A percentile compares a stretch with the other conserved stretches of the same genome.
Evolutionary conservation across 768 basidiomycete species (phyloP).

Genomic region (Xanthoconium purpureum): DNA sequence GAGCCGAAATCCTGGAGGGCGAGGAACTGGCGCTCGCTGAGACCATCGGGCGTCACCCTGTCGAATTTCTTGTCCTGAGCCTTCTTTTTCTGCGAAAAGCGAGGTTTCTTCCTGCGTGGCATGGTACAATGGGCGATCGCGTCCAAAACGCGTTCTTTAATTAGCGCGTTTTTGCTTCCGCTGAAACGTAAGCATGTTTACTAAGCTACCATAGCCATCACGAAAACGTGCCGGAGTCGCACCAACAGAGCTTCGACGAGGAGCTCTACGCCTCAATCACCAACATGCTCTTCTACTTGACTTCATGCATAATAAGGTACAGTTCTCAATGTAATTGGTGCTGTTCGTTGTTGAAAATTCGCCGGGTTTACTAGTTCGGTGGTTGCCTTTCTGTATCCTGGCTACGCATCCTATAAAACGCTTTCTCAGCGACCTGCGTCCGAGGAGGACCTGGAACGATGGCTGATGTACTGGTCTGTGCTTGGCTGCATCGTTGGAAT

Average conservation of each 20-base stretch:
- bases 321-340: conserved; percentile 21
- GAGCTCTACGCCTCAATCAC: neutral
- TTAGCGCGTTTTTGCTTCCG: conserved; percentile 19
- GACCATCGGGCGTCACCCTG: neutral
- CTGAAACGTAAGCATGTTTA: conserved; percentile 25
- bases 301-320: conserved; percentile 42
- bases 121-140: conserved; percentile 22
- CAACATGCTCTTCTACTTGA: conserved; percentile 42
- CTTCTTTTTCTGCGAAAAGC: conserved; percentile 18
- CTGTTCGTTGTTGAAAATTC: neutral
- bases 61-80: neutral
- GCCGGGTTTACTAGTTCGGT: conserved; percentile 46
- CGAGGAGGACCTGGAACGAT: conserved; percentile 82
- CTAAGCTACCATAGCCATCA: neutral
- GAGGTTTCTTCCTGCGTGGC: conserved; percentile 23
- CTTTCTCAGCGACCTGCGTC: conserved; percentile 83
- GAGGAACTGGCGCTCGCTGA: conserved; percentile 13
- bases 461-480: conserved; percentile 98
- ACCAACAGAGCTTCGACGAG: neutral
- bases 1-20: neutral
- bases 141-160: conserved; percentile 27
- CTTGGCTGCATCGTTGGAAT: conserved; percentile 77
- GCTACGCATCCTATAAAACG: conserved; percentile 95
- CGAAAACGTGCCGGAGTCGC: conserved; percentile 14
- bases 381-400: conserved; percentile 84